A percentile compares a stretch with the other conserved stretches of the same genome.
Conservation (phyloP, 768 basidiomycete genomes). For the Kwoniella botswanensis region DNA sequence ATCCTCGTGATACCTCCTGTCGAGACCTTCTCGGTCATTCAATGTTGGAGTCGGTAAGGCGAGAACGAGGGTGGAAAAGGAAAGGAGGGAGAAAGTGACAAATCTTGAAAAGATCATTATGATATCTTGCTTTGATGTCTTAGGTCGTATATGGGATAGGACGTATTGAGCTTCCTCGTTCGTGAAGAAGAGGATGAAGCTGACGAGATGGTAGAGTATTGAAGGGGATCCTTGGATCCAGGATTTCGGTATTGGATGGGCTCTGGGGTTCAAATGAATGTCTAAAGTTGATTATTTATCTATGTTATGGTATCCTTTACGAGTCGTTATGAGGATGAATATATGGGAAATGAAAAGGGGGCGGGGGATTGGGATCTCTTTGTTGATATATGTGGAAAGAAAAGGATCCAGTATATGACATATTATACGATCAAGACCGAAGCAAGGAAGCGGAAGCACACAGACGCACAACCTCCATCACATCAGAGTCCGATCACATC, state of each 20-base stretch:
- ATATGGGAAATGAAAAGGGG: not conserved
- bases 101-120: conserved; percentile 14
- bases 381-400: conserved; percentile 5
- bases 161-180: not conserved
- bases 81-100: conserved; percentile 3
- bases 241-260: not conserved
- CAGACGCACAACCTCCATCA: not conserved
- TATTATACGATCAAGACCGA: not conserved
- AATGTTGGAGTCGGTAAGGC: conserved; percentile 15
- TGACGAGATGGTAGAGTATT: not conserved
- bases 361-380: not conserved
- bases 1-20: conserved; percentile 12
- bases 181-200: not conserved
- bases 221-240: not conserved
- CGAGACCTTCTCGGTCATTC: conserved; percentile 6
- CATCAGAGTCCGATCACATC: not conserved
- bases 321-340: not conserved
- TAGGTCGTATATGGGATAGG: not conserved
- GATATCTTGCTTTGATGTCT: not conserved
- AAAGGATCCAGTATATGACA: not conserved
- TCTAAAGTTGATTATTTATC: conserved; percentile 6
- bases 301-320: not conserved
- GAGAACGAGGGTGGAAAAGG: conserved; percentile 6
- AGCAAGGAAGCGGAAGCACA: not conserved
- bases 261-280: conserved; percentile 4